Base-by-base conservation (phyloP, 768 basidiomycete genomes). In the Suillus variegatus region DNA sequence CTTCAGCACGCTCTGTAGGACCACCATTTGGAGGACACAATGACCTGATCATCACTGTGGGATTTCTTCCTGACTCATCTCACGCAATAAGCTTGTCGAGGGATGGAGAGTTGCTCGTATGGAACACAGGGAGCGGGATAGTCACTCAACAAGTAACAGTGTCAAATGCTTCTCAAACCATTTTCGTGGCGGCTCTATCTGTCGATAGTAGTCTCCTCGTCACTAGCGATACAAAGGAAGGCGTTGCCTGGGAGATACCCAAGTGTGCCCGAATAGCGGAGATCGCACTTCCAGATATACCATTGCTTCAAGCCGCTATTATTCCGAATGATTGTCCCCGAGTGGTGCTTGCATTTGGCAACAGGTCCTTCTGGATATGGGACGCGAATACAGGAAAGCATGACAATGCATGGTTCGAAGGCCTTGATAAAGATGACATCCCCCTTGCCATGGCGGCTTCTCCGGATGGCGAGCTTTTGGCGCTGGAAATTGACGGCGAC, bases 1-100 rank as follows among this genome's bases (percentile, higher is more conserved):
- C 72, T 22, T 69, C 47, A 8, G 71, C 67, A 49, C 52, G 69
- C 3, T 66, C 67, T 63, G 43, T 64, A 7, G 70, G 68, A 44
- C 76, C 72, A 18, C 73, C 73, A 61, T 44, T 76, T 1, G 69
- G 70, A 12, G 74, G 69, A 4, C 75, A 76, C 58, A 60, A 60
- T 32, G 58, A 60, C 25, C 3, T 32, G 25, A 43, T 60, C 5
- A 12, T 60, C 18, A 28, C 58, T 1, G 25, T 18, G 3, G 41
- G 25, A 4, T 60, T 60, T 60, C 58, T 60, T 25, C 58, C 18
- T 4, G 41, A 60, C 58, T 60, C 58, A 1, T 32, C 41, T 60
- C 58, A 8, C 7, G 58, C 58, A 43, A 43, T 60, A 43, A 60
- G 58, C 18, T 43, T 60, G 18, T 60, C 58, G 1, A 43, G 25